Conservation (phyloP, 75 land plant species). For the Cunninghamia lanceolata region DNA sequence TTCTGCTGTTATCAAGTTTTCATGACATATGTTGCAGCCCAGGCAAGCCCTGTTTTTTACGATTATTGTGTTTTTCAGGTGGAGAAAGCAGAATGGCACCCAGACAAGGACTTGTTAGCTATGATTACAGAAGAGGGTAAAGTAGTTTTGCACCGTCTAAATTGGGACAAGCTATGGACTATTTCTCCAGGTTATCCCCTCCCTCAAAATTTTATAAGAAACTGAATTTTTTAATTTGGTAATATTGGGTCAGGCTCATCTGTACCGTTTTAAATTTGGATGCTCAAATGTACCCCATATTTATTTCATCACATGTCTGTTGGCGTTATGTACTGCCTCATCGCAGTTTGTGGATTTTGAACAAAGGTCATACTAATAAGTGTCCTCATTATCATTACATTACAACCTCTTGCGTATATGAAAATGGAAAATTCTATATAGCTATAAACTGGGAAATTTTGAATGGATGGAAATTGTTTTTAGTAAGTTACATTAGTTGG, state of each 20-base stretch:
- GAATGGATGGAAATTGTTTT: not conserved
- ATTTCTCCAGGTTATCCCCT: slow-evolving; percentile 67
- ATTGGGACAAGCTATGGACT: slow-evolving; percentile 97
- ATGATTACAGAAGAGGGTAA: slow-evolving; percentile 93
- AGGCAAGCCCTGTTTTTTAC: not conserved
- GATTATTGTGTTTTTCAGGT: slow-evolving; percentile 37
- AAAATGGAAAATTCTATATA: too few relatives aligned
- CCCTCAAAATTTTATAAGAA: not conserved
- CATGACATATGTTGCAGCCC: too few relatives aligned
- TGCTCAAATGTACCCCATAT: not conserved
- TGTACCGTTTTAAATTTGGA: not conserved
- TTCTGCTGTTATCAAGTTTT: not conserved
- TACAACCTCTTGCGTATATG: not conserved
- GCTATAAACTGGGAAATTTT: not conserved
- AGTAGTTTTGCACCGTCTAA: slow-evolving; percentile 89
- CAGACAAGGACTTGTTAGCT: slow-evolving; percentile 94
- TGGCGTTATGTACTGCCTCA: not conserved
- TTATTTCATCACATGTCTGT: not conserved
- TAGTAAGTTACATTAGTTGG: not conserved
- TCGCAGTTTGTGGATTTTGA: not conserved
- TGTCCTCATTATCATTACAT: not conserved
- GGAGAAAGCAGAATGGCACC: slow-evolving; percentile 93
- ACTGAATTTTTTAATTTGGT: not conserved
- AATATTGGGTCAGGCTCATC: not conserved
- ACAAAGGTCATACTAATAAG: not conserved